Evolutionary conservation across 2,329 filamentous ascomycete species (phyloP).

Genomic region (Nothomitra cinnamomea): DNA sequence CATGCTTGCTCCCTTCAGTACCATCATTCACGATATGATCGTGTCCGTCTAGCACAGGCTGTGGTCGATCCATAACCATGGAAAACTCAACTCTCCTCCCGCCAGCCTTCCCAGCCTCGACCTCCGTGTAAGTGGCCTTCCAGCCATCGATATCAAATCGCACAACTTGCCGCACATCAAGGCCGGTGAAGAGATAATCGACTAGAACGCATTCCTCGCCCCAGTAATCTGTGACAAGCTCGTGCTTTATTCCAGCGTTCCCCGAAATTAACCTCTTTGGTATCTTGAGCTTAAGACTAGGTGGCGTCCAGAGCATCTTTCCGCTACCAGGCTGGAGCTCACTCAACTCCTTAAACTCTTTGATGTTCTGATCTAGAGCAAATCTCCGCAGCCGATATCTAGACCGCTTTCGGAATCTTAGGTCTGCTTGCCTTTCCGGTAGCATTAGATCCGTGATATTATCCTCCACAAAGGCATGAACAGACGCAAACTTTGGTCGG

Average conservation of each 20-base stretch:
- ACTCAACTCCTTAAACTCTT: background rate
- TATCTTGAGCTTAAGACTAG: background rate
- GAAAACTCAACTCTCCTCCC: constrained; percentile 15
- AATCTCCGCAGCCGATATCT: background rate
- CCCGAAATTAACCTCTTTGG: constrained; percentile 2
- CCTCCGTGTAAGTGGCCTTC: constrained; percentile 13
- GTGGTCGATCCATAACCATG: background rate
- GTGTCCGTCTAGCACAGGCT: no score
- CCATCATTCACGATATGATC: no score
- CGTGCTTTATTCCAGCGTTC: background rate
- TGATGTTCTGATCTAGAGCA: background rate
- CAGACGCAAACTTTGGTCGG: background rate
- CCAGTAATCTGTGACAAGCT: background rate
- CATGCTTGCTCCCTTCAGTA: background rate
- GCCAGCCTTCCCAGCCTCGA: constrained; percentile 18
- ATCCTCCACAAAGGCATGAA: constrained; percentile 4
- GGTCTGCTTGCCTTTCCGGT: constrained; percentile 1
- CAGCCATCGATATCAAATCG: constrained; percentile 13
- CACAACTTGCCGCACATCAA: constrained; percentile 15
- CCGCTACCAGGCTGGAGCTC: background rate
- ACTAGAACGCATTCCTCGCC: constrained; percentile 8
- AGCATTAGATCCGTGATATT: constrained; percentile 3
- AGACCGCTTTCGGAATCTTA: constrained; percentile 1
- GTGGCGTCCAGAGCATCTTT: background rate
- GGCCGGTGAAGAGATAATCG: constrained; percentile 18